Conservation (phyloP, 2,329 filamentous ascomycete genomes). For the Camptophora hylomeconis region DNA sequence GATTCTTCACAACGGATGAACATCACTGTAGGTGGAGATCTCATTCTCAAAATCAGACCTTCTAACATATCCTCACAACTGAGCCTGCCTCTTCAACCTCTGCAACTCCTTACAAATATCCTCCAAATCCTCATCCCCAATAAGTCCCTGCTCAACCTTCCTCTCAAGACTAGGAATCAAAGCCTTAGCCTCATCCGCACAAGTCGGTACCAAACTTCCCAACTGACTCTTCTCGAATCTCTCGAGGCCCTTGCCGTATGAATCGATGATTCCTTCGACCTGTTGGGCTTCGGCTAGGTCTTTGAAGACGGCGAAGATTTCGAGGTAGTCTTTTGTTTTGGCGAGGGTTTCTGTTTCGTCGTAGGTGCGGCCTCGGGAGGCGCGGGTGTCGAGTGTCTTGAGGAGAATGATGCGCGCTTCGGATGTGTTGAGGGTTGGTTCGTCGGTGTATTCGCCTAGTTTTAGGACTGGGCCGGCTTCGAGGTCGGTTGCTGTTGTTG, state of each 20-base stretch:
- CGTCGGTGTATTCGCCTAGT: conserved; percentile 86
- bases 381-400: conserved; percentile 59
- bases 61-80: conserved; percentile 8
- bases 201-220: conserved; percentile 88
- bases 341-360: conserved; percentile 46
- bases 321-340: conserved; percentile 84
- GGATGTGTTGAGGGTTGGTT: conserved; percentile 81
- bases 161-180: conserved; percentile 78
- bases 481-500: conserved; percentile 58
- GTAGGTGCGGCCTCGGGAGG: conserved; percentile 26
- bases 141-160: conserved; percentile 52
- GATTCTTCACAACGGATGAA: too few species aligned
- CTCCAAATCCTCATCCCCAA: conserved; percentile 65
- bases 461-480: conserved; percentile 70
- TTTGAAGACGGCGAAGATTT: conserved; percentile 91
- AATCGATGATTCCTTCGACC: conserved; percentile 75
- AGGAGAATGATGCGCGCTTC: conserved; percentile 88
- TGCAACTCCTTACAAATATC: conserved; percentile 81
- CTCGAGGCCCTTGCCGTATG: conserved; percentile 60
- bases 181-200: conserved; percentile 89
- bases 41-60: too few species aligned
- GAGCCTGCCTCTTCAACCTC: conserved; percentile 43
- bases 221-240: conserved; percentile 71
- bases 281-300: conserved; percentile 87
- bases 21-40: too few species aligned